These are phyloP conservation scores for Microsporum ferrugineum DNA, from an alignment of 2,329 filamentous ascomycete genomes.

Conservation along the genomic window DNA sequence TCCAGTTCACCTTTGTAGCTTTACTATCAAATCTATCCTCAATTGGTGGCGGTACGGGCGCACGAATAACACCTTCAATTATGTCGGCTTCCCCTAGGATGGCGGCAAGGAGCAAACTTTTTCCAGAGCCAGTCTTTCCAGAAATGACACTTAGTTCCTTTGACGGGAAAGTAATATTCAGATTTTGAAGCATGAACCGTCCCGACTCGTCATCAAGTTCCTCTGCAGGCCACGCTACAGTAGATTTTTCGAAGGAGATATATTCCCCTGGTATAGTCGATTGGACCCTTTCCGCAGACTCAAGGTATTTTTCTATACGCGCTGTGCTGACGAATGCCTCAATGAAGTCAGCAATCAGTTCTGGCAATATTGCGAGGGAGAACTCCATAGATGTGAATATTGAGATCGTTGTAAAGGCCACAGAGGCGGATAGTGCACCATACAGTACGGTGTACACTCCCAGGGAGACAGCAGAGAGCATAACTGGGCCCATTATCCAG, in stretches of 20 bases:
- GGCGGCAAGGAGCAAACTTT: conserved; percentile 61
- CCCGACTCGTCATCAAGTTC: conserved; percentile 44
- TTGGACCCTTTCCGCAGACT: conserved; percentile 51
- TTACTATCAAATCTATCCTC: conserved; percentile 50
- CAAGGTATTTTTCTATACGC: conserved; percentile 60
- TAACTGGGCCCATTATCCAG: conserved; percentile 62
- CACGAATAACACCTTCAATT: conserved; percentile 49
- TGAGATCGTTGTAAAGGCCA: conserved; percentile 68
- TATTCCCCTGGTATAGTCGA: conserved; percentile 45
- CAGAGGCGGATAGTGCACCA: conserved; percentile 54
- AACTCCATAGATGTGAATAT: conserved; percentile 64
- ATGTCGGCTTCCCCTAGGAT: conserved; percentile 67
- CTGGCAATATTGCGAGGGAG: conserved; percentile 58
- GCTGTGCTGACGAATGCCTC: conserved; percentile 63
- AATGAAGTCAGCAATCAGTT: conserved; percentile 57
- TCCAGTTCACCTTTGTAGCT: conserved; percentile 54
- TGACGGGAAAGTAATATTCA: conserved; percentile 56
- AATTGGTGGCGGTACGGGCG: conserved; percentile 38
- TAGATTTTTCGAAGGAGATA: conserved; percentile 55
- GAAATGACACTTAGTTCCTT: conserved; percentile 63
- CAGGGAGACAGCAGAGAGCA: conserved; percentile 60
- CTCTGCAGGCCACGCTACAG: conserved; percentile 64
- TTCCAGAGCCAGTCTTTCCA: conserved; percentile 66
- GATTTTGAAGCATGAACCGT: conserved; percentile 52
- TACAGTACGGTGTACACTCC: conserved; percentile 55